A percentile compares a stretch with the other conserved stretches of the same genome.
These are phyloP conservation scores for Cercospora sp. DNA, from an alignment of 2,329 filamentous ascomycete genomes.

Conservation along the genomic window DNA sequence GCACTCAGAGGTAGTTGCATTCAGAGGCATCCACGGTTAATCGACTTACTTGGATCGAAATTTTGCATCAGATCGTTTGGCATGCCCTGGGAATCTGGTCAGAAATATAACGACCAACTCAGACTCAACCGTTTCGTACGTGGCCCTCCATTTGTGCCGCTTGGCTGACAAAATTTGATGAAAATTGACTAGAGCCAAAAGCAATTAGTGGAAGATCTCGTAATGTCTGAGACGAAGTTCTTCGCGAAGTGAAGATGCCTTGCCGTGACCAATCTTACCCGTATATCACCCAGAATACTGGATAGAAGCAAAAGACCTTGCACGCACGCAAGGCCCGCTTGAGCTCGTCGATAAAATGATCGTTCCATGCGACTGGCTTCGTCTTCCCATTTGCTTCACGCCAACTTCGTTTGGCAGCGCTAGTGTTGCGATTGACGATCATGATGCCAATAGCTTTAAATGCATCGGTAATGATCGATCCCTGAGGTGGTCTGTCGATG, in stretches of 20 bases:
- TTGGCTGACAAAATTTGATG: constrained; percentile 52
- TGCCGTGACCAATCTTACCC: neutral
- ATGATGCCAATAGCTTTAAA: constrained; percentile 63
- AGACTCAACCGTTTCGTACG: constrained; percentile 15
- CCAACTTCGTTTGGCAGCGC: constrained; percentile 67
- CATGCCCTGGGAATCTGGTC: constrained; percentile 33
- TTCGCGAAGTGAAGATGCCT: neutral
- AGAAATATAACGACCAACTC: neutral
- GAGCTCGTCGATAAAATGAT: constrained; percentile 70
- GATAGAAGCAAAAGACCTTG: constrained; percentile 62
- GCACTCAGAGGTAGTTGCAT: too few species aligned
- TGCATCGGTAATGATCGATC: constrained; percentile 64
- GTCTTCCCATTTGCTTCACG: constrained; percentile 54
- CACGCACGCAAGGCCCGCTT: constrained; percentile 66
- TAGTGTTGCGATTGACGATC: constrained; percentile 53
- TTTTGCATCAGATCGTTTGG: constrained; percentile 53
- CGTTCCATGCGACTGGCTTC: constrained; percentile 60
- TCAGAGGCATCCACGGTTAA: too few species aligned
- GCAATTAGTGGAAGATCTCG: neutral
- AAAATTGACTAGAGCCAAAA: constrained; percentile 30
- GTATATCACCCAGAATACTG: constrained; percentile 50
- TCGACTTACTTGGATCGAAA: constrained; percentile 42
- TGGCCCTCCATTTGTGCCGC: constrained; percentile 49
- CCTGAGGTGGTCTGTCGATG: constrained; percentile 55
- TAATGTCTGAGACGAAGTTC: neutral